Evolutionary conservation across 2,329 filamentous ascomycete genomes (phyloP).

Genomic region (Sphaceloma murrayae): DNA sequence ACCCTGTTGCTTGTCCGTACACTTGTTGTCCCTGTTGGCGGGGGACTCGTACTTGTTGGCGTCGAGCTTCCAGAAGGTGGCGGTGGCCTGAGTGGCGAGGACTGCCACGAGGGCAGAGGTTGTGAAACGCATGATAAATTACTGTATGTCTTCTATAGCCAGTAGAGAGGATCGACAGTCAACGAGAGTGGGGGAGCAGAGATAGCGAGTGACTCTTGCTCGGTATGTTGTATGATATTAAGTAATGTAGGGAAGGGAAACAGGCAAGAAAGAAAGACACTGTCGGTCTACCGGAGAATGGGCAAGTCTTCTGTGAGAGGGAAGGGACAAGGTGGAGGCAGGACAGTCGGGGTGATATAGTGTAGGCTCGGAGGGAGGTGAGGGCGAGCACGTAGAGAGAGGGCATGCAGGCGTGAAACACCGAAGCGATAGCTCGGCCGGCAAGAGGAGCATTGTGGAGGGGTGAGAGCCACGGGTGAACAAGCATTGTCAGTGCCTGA

Average conservation of each 20-base stretch:
- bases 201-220: conserved; percentile 14
- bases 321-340: not conserved
- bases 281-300: conserved; percentile 11
- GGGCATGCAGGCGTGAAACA: conserved; percentile 12
- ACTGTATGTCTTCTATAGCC: conserved; percentile 11
- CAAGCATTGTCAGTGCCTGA: conserved; percentile 4
- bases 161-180: conserved; percentile 10
- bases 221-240: not conserved
- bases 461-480: not conserved
- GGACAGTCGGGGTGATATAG: conserved; percentile 3
- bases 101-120: conserved; percentile 34
- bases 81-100: conserved; percentile 38
- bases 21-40: conserved; percentile 65
- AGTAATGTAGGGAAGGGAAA: conserved; percentile 11
- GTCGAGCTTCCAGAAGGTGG: conserved; percentile 41
- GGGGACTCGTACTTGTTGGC: conserved; percentile 55
- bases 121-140: conserved; percentile 16
- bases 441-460: conserved; percentile 7
- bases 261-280: conserved; percentile 11
- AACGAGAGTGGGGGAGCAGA: conserved; percentile 11
- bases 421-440: conserved; percentile 9
- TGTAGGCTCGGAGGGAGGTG: not conserved
- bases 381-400: not conserved
- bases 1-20: conserved; percentile 55
- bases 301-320: conserved; percentile 2